A percentile compares a stretch with the other conserved stretches of the same genome.
These are phyloP conservation scores for Lasiodiplodia sp. DNA, from an alignment of 2,329 filamentous ascomycete species.

Conservation along the genomic window DNA sequence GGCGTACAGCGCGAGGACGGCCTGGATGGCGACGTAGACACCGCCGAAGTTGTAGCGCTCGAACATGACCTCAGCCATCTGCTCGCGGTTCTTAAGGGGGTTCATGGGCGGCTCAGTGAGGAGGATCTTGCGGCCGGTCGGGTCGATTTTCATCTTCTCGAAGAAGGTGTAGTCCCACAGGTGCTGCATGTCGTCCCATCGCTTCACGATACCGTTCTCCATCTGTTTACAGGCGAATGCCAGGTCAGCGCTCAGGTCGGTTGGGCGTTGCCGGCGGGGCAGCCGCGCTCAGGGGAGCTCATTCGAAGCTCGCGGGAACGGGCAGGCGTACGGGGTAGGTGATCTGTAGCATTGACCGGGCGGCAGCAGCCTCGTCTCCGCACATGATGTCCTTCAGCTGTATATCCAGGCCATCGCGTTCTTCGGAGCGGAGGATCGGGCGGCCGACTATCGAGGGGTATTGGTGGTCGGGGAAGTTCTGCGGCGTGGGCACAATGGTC, in stretches of 20 bases:
- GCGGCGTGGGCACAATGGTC: conserved; percentile 32
- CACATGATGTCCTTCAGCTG: conserved; percentile 99
- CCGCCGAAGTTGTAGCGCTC: conserved; percentile 95
- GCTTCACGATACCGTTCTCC: conserved; percentile 99
- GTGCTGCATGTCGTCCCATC: conserved; percentile 99
- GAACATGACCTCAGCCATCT: conserved; percentile 99
- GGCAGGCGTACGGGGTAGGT: conserved; percentile 77
- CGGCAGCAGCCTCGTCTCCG: conserved; percentile 95
- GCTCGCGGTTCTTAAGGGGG: conserved; percentile 92
- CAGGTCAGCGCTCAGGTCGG: conserved; percentile 23
- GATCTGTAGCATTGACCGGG: conserved; percentile 96
- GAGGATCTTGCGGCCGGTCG: conserved; percentile 92
- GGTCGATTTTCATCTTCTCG: conserved; percentile 95
- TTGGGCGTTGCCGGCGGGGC: conserved; percentile 11
- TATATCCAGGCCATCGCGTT: conserved; percentile 74
- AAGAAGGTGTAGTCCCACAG: conserved; percentile 99
- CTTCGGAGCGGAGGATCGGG: conserved; percentile 95
- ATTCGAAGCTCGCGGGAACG: conserved; percentile 30
- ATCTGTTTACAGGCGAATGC: conserved; percentile 63
- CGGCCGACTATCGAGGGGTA: conserved; percentile 98
- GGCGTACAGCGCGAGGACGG: conserved; percentile 92
- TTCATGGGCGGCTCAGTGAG: conserved; percentile 98
- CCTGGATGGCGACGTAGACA: conserved; percentile 97
- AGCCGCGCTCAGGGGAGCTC: conserved; percentile 23
- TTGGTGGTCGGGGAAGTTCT: conserved; percentile 99